These are phyloP conservation scores for Monilinia fructicola DNA, from an alignment of 2,329 filamentous ascomycete species.

Conservation along the genomic window DNA sequence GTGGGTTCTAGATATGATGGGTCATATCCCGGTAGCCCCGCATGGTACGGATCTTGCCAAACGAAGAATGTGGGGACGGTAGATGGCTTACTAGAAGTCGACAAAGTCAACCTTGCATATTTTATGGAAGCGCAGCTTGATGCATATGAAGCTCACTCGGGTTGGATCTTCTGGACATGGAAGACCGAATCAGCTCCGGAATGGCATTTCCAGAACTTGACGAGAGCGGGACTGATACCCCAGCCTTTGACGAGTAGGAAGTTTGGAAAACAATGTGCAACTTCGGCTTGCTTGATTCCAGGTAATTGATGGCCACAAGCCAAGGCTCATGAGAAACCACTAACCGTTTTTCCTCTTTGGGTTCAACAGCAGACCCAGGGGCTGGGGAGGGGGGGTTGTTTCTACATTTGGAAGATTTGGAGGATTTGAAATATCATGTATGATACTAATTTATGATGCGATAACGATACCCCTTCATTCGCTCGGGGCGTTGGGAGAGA, in stretches of 20 bases:
- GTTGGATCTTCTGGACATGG: constrained; percentile 48
- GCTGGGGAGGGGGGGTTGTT: background rate
- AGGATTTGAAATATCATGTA: background rate
- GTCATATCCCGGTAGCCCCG: constrained; percentile 40
- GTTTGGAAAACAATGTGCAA: constrained; percentile 36
- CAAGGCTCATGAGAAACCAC: background rate
- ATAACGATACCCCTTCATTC: constrained; percentile 25
- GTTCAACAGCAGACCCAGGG: background rate
- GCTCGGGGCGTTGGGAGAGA: constrained; percentile 13
- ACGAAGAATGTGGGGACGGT: constrained; percentile 50
- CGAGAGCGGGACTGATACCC: constrained; percentile 44
- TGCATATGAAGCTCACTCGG: constrained; percentile 44
- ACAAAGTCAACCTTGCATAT: constrained; percentile 42
- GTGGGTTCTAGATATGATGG: constrained; percentile 56
- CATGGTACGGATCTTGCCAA: constrained; percentile 43
- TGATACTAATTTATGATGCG: constrained; percentile 17
- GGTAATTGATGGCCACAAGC: constrained; percentile 29
- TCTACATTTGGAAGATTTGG: constrained; percentile 4
- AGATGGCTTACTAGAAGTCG: constrained; percentile 40
- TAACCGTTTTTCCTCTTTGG: background rate
- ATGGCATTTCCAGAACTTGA: constrained; percentile 46
- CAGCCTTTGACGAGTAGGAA: constrained; percentile 41
- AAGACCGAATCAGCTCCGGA: constrained; percentile 44
- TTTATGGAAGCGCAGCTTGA: constrained; percentile 48
- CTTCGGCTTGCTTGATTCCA: constrained; percentile 35